phyloP scores from a whole-genome alignment of 306 rosid genomes.

The Vigna angularis region DNA sequence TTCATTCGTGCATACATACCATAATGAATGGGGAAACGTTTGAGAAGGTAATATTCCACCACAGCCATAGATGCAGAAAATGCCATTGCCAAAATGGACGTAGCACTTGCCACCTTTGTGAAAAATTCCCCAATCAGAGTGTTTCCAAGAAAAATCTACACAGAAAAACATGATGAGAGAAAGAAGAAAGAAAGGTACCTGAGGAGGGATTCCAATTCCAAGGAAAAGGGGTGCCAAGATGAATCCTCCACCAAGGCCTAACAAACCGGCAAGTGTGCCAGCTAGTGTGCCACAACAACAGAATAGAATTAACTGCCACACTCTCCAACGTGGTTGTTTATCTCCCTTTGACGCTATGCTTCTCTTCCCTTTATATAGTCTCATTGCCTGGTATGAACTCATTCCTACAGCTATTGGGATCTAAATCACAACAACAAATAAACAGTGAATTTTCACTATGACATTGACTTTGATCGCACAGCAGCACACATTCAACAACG shows the following conservation, averaged over 20 bases:
- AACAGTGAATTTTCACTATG: background rate
- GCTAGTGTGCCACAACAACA: conserved; percentile 62
- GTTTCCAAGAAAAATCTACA: background rate
- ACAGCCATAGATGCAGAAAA: conserved; percentile 88
- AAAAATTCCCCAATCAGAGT: conserved; percentile 1
- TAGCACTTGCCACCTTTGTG: conserved; percentile 76
- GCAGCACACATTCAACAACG: background rate
- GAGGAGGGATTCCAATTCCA: conserved; percentile 80
- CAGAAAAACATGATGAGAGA: background rate
- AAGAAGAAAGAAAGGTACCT: conserved; percentile 48
- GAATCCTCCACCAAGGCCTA: conserved; percentile 87
- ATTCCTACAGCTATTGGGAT: conserved; percentile 44
- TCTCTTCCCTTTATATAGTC: conserved; percentile 60
- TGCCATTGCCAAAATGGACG: conserved; percentile 78
- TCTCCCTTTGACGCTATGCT: conserved; percentile 68
- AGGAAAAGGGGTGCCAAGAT: conserved; percentile 61
- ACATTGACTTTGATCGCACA: background rate
- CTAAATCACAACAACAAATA: conserved; percentile 32
- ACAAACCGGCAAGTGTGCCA: conserved; percentile 80
- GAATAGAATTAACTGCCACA: conserved; percentile 55
- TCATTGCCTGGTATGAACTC: conserved; percentile 42
- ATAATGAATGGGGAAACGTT: conserved; percentile 76
- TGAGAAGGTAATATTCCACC: conserved; percentile 74
- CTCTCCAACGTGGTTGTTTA: conserved; percentile 58
- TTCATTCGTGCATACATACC: conserved; percentile 43